Evolutionary conservation across 352 stramenopile genomes (phyloP).

Genomic region (Plasmopara muralis): DNA sequence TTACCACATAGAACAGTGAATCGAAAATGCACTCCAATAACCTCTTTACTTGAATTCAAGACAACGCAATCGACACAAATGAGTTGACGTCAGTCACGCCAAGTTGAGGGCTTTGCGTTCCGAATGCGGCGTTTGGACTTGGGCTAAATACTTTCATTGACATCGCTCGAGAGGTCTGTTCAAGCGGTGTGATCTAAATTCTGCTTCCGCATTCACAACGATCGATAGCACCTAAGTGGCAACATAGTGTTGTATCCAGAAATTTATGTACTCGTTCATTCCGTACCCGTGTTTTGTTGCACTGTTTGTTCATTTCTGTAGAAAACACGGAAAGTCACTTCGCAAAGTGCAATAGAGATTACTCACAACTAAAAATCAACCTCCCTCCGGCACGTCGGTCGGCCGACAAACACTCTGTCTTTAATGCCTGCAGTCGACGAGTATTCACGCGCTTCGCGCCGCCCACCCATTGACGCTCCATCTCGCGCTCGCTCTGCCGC

Average conservation of each 20-base stretch:
- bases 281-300: too few relatives aligned
- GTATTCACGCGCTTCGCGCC: slow-evolving; percentile 20
- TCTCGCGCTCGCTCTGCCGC: slow-evolving; percentile 12
- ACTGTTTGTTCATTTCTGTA: slow-evolving; percentile 4
- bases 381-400: slow-evolving; percentile 4
- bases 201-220: too few relatives aligned
- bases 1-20: background rate
- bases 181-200: too few relatives aligned
- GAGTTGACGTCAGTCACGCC: background rate
- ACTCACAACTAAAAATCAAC: slow-evolving; percentile 12
- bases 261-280: too few relatives aligned
- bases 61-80: background rate
- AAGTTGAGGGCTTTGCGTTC: too few relatives aligned
- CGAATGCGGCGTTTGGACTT: too few relatives aligned
- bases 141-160: too few relatives aligned
- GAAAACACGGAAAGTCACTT: background rate
- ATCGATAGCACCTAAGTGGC: too few relatives aligned
- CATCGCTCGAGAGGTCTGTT: too few relatives aligned
- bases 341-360: slow-evolving; percentile 16
- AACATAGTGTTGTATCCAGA: too few relatives aligned
- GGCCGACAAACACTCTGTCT: slow-evolving; percentile 5
- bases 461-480: slow-evolving; percentile 8
- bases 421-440: slow-evolving; percentile 36
- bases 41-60: background rate
- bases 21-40: background rate